These are phyloP conservation scores for Trametes elegans DNA, from an alignment of 768 basidiomycete species.

Conservation along the genomic window DNA sequence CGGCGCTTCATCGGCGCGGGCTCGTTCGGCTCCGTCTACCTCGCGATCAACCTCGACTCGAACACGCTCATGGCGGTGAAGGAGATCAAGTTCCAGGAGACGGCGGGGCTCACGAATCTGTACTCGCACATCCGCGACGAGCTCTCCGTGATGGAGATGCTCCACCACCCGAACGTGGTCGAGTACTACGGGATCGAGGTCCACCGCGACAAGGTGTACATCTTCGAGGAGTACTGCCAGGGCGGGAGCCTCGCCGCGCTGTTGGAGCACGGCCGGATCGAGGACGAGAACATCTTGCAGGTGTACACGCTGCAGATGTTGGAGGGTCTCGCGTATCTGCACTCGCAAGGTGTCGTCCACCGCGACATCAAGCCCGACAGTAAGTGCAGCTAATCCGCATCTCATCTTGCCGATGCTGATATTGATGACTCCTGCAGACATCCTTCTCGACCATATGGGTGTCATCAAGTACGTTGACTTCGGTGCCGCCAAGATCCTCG, in stretches of 20 bases:
- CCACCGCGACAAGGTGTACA: constrained; percentile 97
- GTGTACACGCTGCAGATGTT: constrained; percentile 97
- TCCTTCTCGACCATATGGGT: constrained; percentile 84
- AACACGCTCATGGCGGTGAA: constrained; percentile 99
- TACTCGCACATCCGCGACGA: constrained; percentile 95
- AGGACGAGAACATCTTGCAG: constrained; percentile 94
- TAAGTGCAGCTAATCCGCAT: constrained; percentile 41
- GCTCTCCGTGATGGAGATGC: constrained; percentile 95
- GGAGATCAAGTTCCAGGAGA: constrained; percentile 95
- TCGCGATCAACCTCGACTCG: constrained; percentile 93
- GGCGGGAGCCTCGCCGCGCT: constrained; percentile 89
- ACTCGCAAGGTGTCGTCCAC: constrained; percentile 89
- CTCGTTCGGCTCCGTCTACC: constrained; percentile 99
- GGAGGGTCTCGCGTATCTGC: constrained; percentile 90
- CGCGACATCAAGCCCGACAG: constrained; percentile 99
- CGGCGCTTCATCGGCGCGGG: constrained; percentile 98
- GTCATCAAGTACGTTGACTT: constrained; percentile 98
- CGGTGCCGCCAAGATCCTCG: constrained; percentile 94
- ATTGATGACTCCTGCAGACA: constrained; percentile 53
- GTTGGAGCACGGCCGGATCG: constrained; percentile 90
- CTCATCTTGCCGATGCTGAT: neutral
- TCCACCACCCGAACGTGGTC: constrained; percentile 96
- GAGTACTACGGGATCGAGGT: constrained; percentile 99
- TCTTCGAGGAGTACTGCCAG: constrained; percentile 98
- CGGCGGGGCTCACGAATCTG: constrained; percentile 82